These are phyloP conservation scores for Lichtheimia ramosa DNA, from an alignment of 371 early-diverging fungal species.

Conservation along the genomic window DNA sequence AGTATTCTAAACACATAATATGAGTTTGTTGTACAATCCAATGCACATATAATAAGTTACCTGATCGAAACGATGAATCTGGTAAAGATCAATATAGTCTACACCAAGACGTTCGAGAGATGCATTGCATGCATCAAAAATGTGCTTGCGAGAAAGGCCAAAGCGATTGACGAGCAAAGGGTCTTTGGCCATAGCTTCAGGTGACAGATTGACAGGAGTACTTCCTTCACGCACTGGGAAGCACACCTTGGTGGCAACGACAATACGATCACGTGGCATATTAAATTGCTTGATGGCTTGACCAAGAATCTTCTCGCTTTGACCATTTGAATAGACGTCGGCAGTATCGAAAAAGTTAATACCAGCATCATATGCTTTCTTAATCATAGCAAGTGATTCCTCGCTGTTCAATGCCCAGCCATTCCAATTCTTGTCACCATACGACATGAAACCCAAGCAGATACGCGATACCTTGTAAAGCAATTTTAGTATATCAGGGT, in stretches of 20 bases:
- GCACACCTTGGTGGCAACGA: slow-evolving; percentile 39
- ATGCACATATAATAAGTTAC: slow-evolving; percentile 1
- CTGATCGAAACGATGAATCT: slow-evolving; percentile 49
- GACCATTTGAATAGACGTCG: slow-evolving; percentile 37
- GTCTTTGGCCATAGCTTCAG: not conserved
- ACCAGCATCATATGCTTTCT: slow-evolving; percentile 48
- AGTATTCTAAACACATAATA: slow-evolving; percentile 10
- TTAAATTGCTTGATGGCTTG: slow-evolving; percentile 37
- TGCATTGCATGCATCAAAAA: slow-evolving; percentile 54
- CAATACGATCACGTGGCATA: slow-evolving; percentile 36
- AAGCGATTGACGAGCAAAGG: slow-evolving; percentile 18
- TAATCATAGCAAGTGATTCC: slow-evolving; percentile 38
- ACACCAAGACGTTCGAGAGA: slow-evolving; percentile 45
- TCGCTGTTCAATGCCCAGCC: slow-evolving; percentile 39
- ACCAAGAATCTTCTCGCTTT: slow-evolving; percentile 37
- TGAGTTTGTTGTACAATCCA: not conserved
- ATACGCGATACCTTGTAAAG: slow-evolving; percentile 14
- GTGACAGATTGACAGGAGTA: not conserved
- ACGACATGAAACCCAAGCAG: slow-evolving; percentile 46
- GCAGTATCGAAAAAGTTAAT: slow-evolving; percentile 43
- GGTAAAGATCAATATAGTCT: slow-evolving; percentile 68
- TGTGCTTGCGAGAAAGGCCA: slow-evolving; percentile 54
- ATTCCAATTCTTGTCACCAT: slow-evolving; percentile 28
- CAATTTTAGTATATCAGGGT: too few relatives aligned
- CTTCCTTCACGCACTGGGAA: not conserved